phyloP scores from a whole-genome alignment of 345 rosid species.

The Barbarea vulgaris region DNA sequence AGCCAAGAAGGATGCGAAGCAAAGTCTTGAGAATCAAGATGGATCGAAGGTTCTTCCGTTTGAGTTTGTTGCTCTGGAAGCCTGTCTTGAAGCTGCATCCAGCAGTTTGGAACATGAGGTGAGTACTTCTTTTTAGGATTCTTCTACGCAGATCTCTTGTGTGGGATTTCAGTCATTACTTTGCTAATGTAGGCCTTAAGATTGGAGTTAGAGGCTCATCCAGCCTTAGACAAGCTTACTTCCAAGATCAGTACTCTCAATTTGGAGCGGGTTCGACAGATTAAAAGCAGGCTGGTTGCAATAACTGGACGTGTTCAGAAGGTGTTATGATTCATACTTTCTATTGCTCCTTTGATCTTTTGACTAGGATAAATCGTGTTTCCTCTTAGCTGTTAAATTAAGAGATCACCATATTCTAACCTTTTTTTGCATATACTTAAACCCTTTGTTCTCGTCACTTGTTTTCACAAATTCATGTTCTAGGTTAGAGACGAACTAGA shows the following conservation, averaged over 20 bases:
- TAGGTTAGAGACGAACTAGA: constrained; percentile 95
- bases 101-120: constrained; percentile 78
- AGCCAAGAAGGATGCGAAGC: constrained; percentile 56
- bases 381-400: constrained; percentile 14
- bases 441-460: constrained; percentile 5
- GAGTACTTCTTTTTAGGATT: constrained; percentile 17
- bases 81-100: constrained; percentile 78
- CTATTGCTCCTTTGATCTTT: neutral
- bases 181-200: constrained; percentile 48
- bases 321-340: constrained; percentile 42
- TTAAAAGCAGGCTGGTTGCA: constrained; percentile 75
- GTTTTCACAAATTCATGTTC: neutral
- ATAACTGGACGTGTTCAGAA: constrained; percentile 76
- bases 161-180: neutral
- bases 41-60: constrained; percentile 59
- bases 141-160: neutral
- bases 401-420: constrained; percentile 3
- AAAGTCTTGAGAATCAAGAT: constrained; percentile 62
- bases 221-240: constrained; percentile 80
- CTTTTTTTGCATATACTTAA: neutral
- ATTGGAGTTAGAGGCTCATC: constrained; percentile 78
- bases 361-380: neutral
- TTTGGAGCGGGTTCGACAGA: constrained; percentile 74
- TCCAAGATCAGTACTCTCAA: constrained; percentile 78
- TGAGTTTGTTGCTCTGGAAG: constrained; percentile 76